phyloP scores from a whole-genome alignment of 202 grass and related monocot species.

The Cymbopogon flexuosus region DNA sequence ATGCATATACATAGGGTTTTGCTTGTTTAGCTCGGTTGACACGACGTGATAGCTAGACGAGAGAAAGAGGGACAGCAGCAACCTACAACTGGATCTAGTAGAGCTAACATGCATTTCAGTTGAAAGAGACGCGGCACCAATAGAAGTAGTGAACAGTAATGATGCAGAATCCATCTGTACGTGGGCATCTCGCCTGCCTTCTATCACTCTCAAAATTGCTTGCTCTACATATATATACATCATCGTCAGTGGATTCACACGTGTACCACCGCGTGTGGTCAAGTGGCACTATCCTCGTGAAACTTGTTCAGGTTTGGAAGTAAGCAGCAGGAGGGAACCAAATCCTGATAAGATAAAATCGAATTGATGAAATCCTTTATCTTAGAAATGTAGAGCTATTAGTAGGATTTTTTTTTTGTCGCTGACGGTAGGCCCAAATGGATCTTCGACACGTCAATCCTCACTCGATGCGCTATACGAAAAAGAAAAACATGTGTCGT shows the following conservation, averaged over 20 bases:
- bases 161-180: neutral
- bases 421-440: too few relatives aligned
- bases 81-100: neutral
- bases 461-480: neutral
- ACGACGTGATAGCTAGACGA: neutral
- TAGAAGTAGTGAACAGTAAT: neutral
- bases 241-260: constrained; percentile 2
- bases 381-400: too few relatives aligned
- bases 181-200: neutral
- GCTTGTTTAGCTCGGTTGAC: neutral
- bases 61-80: neutral
- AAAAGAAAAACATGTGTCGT: neutral
- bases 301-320: neutral
- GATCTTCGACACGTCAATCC: too few relatives aligned
- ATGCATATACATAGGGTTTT: neutral
- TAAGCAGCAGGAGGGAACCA: neutral
- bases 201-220: neutral
- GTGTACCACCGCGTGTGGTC: neutral
- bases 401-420: too few relatives aligned
- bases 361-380: neutral
- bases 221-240: neutral
- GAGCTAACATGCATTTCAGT: neutral
- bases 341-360: neutral
- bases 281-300: neutral
- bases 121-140: constrained; percentile 31